Percentiles rank a stretch among this genome's conserved stretches.
These are phyloP conservation scores for Coemansia sp. DNA, from an alignment of 192 early-diverging fungal species.

Conservation along the genomic window DNA sequence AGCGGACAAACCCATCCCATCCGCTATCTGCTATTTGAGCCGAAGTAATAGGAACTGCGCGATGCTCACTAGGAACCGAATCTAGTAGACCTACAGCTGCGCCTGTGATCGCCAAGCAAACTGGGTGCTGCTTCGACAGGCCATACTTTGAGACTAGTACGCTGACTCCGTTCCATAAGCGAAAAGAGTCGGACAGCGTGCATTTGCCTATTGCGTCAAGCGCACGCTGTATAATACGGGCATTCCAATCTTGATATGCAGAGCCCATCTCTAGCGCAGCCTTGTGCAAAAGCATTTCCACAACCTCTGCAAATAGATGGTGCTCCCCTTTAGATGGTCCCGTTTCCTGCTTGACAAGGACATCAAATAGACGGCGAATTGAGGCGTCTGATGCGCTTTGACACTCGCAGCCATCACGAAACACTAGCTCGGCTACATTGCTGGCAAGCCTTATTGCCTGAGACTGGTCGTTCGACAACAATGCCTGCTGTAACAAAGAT, in stretches of 20 bases:
- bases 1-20: not conserved
- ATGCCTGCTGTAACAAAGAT: constrained; percentile 12
- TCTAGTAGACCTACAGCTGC: not conserved
- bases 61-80: not conserved
- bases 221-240: not conserved
- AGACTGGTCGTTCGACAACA: constrained; percentile 6
- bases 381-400: not conserved
- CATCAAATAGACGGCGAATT: not conserved
- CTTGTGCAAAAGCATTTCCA: constrained; percentile 9
- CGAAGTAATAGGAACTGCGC: not conserved
- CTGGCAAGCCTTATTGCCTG: constrained; percentile 26
- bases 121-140: not conserved
- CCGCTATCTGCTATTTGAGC: not conserved
- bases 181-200: not conserved
- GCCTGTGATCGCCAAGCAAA: not conserved
- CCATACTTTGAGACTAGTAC: not conserved
- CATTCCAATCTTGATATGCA: constrained; percentile 12
- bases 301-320: not conserved
- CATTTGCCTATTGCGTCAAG: not conserved
- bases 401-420: constrained; percentile 5
- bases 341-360: not conserved
- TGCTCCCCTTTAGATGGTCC: not conserved
- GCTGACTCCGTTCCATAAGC: not conserved
- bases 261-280: not conserved
- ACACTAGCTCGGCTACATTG: not conserved